Base-by-base conservation (phyloP, 1,139 yeast genomes). In the Pichia cactophila region DNA sequence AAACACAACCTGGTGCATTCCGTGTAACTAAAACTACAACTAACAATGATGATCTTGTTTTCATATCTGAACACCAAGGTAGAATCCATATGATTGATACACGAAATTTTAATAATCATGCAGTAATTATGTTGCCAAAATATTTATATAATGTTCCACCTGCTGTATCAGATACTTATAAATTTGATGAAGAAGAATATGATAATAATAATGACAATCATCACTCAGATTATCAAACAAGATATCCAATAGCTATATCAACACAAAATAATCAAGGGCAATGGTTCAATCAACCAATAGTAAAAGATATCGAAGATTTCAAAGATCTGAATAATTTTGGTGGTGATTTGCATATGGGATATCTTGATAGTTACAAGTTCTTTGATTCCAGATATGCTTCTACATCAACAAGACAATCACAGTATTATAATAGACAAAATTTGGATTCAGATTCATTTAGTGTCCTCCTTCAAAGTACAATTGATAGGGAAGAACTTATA, bases 51-150 rank as follows among this genome's bases (percentile, higher is more conserved):
- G 96, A 89, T 64, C 66, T 88, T 53, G 70, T 89, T 57, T 79
- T 86, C 49, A 72, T 89, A 2, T 78, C 86, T 48, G 97, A 89
- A 63, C 96, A 89, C 60, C 86, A 81, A 52, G 95, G 95, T 0
- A 71, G 96, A 49, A 86, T 89, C 3, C 97, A 89, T 67, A 71
- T 88, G 47, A 71, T 89, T 28, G 96, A 89, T 64, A 73, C 88
- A 43, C 74, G 96, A 52, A 79, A 83, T 59, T 76, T 81, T 58
- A 71, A 73, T 54, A 80, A 83, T 58, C 95, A 86, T 61, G 95
- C 86, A 62, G 88, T 89, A 36, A 72, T 88, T 23, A 74, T 83
- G 53, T 61, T 79, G 9, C 83, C 84, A 1, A 58, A 59, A 46
- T 51, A 52, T 16, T 35, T 57, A 5, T 47, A 52, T 39, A 58